Conservation (phyloP, 73 alveolate species). For the Paramecium pentaurelia region DNA sequence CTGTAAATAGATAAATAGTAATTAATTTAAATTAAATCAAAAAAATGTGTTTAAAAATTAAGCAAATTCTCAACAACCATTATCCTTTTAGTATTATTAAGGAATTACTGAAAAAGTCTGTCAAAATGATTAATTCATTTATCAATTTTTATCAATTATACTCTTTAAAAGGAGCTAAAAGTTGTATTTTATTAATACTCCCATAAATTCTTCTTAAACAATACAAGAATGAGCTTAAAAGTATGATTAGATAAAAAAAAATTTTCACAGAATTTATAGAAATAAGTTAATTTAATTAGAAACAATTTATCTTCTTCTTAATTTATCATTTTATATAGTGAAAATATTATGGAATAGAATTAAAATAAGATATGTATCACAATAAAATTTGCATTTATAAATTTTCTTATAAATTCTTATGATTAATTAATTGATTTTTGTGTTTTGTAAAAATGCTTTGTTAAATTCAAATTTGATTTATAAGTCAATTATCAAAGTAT, state of each 20-base stretch:
- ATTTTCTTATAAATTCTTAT: background rate
- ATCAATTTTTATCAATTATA: no score
- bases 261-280: no score
- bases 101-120: background rate
- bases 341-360: no score
- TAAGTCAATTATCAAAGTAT: background rate
- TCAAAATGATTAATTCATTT: background rate
- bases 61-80: background rate
- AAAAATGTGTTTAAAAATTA: background rate
- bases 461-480: background rate
- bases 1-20: background rate
- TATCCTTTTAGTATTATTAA: no score
- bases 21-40: background rate
- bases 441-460: constrained; percentile 17
- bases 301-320: background rate
- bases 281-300: background rate
- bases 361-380: background rate
- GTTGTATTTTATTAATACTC: background rate
- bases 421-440: background rate
- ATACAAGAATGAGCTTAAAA: no score
- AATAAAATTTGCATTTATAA: background rate
- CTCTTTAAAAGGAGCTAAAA: no score
- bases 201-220: background rate
- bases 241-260: no score
- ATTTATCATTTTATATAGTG: background rate